A percentile compares a stretch with the other conserved stretches of the same genome.
These are phyloP conservation scores for Paecilomyces formosus DNA, from an alignment of 2,329 filamentous ascomycete species.

Conservation along the genomic window DNA sequence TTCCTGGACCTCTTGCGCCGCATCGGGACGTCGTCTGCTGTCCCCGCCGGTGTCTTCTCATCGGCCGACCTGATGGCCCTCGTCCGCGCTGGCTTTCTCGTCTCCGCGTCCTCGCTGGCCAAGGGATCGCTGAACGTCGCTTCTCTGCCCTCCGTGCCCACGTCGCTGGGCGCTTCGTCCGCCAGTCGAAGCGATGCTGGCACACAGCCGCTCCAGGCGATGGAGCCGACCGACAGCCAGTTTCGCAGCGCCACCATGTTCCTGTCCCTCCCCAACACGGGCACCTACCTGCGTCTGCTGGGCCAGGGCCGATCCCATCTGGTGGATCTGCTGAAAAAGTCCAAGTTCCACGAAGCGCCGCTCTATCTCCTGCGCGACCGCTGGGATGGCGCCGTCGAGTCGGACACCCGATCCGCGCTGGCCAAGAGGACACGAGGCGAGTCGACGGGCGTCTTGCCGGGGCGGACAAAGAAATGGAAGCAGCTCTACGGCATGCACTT, in stretches of 20 bases:
- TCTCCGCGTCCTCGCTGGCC: constrained; percentile 36
- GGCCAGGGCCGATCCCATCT: constrained; percentile 49
- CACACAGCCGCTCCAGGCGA: neutral
- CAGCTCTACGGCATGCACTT: constrained; percentile 52
- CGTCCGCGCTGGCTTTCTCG: constrained; percentile 49
- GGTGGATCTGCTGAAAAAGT: constrained; percentile 45
- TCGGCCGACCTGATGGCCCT: constrained; percentile 42
- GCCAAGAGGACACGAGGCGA: constrained; percentile 51
- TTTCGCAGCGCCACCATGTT: constrained; percentile 32
- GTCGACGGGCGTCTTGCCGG: constrained; percentile 47
- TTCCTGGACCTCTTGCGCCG: constrained; percentile 42
- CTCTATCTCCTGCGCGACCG: constrained; percentile 49
- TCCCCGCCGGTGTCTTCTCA: constrained; percentile 39
- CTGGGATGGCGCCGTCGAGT: constrained; percentile 56
- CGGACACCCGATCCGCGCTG: constrained; percentile 34
- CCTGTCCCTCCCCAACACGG: constrained; percentile 53
- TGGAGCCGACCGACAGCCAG: constrained; percentile 2
- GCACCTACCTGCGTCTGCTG: constrained; percentile 52
- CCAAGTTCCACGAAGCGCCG: constrained; percentile 47
- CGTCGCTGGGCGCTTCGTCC: constrained; percentile 10
- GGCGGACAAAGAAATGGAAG: constrained; percentile 58
- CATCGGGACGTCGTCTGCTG: constrained; percentile 40
- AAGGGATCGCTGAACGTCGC: constrained; percentile 36
- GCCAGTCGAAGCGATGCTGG: constrained; percentile 19
- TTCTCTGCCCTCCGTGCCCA: constrained; percentile 26